Evolutionary conservation across 306 rosid species (phyloP).

Genomic region (Quercus alba): DNA sequence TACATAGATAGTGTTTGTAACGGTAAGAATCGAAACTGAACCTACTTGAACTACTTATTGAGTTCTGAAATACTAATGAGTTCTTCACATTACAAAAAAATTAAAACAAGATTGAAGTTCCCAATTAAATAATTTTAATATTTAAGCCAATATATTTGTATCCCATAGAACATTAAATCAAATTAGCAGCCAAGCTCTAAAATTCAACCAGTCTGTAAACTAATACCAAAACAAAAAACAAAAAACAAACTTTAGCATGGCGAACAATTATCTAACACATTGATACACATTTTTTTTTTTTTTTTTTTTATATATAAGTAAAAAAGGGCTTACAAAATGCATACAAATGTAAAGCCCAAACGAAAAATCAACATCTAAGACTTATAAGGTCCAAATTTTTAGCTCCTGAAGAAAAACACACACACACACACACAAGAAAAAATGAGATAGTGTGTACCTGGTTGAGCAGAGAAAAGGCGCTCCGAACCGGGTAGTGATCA

Average conservation of each 20-base stretch:
- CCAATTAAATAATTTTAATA: background rate
- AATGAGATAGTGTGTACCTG: slow-evolving; percentile 44
- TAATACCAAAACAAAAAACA: background rate
- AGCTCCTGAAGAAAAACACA: background rate
- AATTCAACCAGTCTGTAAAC: background rate
- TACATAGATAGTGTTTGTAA: background rate
- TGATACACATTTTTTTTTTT: no score
- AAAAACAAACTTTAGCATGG: background rate
- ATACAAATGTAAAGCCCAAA: no score
- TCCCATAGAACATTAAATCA: background rate
- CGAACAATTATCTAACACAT: no score
- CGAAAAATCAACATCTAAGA: no score
- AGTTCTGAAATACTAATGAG: background rate
- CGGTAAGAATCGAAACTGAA: background rate
- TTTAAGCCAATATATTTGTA: background rate
- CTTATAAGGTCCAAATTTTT: background rate
- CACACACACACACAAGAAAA: background rate
- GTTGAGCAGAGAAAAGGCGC: slow-evolving; percentile 88
- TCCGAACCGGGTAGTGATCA: slow-evolving; percentile 93
- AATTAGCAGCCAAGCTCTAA: background rate
- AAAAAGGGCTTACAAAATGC: no score
- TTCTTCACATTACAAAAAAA: background rate
- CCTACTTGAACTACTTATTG: background rate
- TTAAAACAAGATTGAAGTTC: background rate
- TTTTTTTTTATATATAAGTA: no score